Evolutionary conservation across 1,284 basidiomycete species (phyloP).

Genomic region (Apiotrichum akiyoshidainum): DNA sequence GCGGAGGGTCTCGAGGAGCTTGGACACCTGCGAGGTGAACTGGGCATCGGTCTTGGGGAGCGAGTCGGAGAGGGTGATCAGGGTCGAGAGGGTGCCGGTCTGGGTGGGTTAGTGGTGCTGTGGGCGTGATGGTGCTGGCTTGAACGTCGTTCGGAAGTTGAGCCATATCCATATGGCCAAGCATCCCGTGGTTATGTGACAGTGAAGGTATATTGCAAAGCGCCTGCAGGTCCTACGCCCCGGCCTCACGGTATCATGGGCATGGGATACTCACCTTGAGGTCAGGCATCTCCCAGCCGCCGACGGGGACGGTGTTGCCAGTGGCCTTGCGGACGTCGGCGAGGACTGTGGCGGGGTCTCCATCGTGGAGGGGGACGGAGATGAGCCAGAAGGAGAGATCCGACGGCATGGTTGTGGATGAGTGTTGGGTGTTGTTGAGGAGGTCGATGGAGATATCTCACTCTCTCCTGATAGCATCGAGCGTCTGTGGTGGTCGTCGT

Average conservation of each 20-base stretch:
- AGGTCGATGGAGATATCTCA: not conserved
- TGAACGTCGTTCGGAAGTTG: too few species aligned
- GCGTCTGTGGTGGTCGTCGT: not conserved
- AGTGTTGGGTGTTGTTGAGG: not conserved
- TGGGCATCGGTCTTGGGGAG: slow-evolving; percentile 86
- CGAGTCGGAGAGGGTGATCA: slow-evolving; percentile 86
- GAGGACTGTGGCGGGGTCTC: slow-evolving; percentile 53
- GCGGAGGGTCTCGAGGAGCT: slow-evolving; percentile 90
- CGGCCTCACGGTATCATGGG: too few species aligned
- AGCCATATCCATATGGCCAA: too few species aligned
- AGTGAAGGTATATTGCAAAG: too few species aligned
- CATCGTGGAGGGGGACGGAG: slow-evolving; percentile 54
- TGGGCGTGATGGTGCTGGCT: too few species aligned
- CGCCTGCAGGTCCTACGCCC: too few species aligned
- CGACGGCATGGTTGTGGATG: slow-evolving; percentile 51
- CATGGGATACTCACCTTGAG: slow-evolving; percentile 43
- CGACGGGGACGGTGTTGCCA: slow-evolving; percentile 42
- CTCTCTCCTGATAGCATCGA: not conserved
- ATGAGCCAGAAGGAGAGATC: slow-evolving; percentile 57
- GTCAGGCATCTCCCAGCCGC: slow-evolving; percentile 48
- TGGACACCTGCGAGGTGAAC: slow-evolving; percentile 83
- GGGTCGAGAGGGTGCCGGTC: slow-evolving; percentile 90
- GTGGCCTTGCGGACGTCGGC: slow-evolving; percentile 50
- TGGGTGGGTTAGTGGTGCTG: slow-evolving; percentile 42
- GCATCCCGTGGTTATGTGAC: too few species aligned